Evolutionary conservation across 1,139 yeast genomes (phyloP).

Genomic region (Saccharomyces hybrid): DNA sequence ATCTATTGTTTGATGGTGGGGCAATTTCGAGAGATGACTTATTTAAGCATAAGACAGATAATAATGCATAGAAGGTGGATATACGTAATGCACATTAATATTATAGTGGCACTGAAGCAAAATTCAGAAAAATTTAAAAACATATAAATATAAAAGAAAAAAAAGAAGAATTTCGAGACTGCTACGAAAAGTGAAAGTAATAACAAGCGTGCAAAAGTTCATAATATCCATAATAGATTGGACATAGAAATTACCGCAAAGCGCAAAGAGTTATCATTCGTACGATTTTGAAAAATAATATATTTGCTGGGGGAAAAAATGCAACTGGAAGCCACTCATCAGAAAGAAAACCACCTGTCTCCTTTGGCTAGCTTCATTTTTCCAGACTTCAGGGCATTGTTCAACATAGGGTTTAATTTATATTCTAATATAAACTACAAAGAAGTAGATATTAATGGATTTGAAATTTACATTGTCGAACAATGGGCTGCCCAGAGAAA

Average conservation of each 20-base stretch:
- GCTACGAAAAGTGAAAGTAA: background rate
- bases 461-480: slow-evolving; percentile 84
- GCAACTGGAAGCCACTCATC: background rate
- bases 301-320: background rate
- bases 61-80: background rate
- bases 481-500: slow-evolving; percentile 83
- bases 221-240: background rate
- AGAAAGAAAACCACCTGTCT: background rate
- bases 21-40: background rate
- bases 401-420: slow-evolving; percentile 36
- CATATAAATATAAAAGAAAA: background rate
- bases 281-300: background rate
- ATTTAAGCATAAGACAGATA: background rate
- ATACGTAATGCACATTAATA: background rate
- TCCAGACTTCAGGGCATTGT: slow-evolving; percentile 47
- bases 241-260: background rate
- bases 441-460: slow-evolving; percentile 52
- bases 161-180: background rate
- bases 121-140: background rate
- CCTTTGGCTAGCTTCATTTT: slow-evolving; percentile 47
- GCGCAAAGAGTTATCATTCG: background rate
- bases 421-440: slow-evolving; percentile 36
- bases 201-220: background rate
- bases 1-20: background rate
- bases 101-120: background rate